Percentiles rank a stretch among this genome's conserved stretches.
Evolutionary conservation across 345 rosid species (phyloP).

Genomic region (Populus deltoides): DNA sequence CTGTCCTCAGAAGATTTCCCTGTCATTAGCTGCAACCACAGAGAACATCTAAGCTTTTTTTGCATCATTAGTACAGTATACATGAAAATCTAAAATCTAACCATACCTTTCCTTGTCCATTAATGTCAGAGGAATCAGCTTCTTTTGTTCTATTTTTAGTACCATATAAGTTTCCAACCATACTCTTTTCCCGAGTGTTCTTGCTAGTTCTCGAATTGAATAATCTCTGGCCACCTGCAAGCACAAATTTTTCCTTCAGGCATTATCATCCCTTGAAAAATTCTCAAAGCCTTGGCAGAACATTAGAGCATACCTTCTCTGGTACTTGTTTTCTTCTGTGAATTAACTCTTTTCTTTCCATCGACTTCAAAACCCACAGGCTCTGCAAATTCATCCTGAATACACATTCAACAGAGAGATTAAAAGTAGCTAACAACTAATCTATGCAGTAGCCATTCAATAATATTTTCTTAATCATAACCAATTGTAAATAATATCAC

Average conservation of each 20-base stretch:
- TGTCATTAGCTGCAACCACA: slow-evolving; percentile 41
- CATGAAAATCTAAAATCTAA: slow-evolving; percentile 1
- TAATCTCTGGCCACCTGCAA: slow-evolving; percentile 43
- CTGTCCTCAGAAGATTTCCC: slow-evolving; percentile 36
- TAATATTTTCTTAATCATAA: too few species aligned
- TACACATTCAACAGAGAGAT: neutral
- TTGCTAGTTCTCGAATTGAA: slow-evolving; percentile 24
- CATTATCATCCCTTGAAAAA: neutral
- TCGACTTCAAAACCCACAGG: slow-evolving; percentile 46
- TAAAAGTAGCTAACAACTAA: too few species aligned
- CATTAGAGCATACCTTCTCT: slow-evolving; percentile 40
- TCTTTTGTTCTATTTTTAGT: slow-evolving; percentile 25
- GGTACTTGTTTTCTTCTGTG: slow-evolving; percentile 31
- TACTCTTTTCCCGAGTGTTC: slow-evolving; percentile 20
- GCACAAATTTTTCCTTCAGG: slow-evolving; percentile 20
- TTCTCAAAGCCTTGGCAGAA: neutral
- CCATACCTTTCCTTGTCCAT: slow-evolving; percentile 51
- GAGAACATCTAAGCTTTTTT: slow-evolving; percentile 8
- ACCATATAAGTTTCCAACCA: neutral
- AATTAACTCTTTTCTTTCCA: slow-evolving; percentile 42
- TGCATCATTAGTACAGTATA: neutral
- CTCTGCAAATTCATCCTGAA: slow-evolving; percentile 85
- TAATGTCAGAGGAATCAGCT: slow-evolving; percentile 30
- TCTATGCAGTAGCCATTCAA: too few species aligned
- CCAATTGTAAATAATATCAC: too few species aligned